phyloP scores from a whole-genome alignment of 2,329 filamentous ascomycete genomes.

The Claviceps sp. region DNA sequence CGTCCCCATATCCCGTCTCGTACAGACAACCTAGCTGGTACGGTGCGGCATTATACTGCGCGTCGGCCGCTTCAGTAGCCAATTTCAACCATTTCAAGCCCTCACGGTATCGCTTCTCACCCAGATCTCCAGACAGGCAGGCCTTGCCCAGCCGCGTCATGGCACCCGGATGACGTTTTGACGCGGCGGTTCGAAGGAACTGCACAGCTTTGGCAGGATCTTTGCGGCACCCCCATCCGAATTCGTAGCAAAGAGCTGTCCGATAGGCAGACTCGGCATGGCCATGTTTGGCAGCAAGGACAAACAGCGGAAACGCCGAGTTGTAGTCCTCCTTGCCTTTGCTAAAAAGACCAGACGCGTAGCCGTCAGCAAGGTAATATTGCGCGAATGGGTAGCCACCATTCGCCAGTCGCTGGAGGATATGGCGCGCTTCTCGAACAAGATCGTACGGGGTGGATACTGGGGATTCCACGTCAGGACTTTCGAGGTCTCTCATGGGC shows the following conservation, averaged over 20 bases:
- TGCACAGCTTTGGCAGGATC: slow-evolving; percentile 87
- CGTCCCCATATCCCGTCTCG: slow-evolving; percentile 84
- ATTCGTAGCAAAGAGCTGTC: slow-evolving; percentile 89
- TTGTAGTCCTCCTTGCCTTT: slow-evolving; percentile 90
- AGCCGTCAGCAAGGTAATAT: slow-evolving; percentile 93
- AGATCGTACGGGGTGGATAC: slow-evolving; percentile 51
- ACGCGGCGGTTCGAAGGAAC: slow-evolving; percentile 78
- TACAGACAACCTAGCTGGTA: slow-evolving; percentile 84
- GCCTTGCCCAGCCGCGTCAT: slow-evolving; percentile 87
- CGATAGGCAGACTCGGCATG: slow-evolving; percentile 94
- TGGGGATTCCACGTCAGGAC: slow-evolving; percentile 30
- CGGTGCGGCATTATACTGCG: slow-evolving; percentile 83
- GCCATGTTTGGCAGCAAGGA: slow-evolving; percentile 89
- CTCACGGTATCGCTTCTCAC: slow-evolving; percentile 74
- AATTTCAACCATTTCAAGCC: slow-evolving; percentile 95
- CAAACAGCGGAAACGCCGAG: slow-evolving; percentile 81
- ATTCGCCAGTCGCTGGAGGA: slow-evolving; percentile 74
- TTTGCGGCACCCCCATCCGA: slow-evolving; percentile 89
- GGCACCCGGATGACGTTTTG: slow-evolving; percentile 88
- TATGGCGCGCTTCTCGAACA: slow-evolving; percentile 74
- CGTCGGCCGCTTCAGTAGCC: slow-evolving; percentile 76
- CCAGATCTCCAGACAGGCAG: slow-evolving; percentile 79
- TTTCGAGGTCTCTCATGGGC: slow-evolving; percentile 31
- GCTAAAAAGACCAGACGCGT: slow-evolving; percentile 85
- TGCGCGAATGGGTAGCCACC: slow-evolving; percentile 92